Evolutionary conservation across 1,284 basidiomycete species (phyloP).

Genomic region (Phellinidium pouzarii): DNA sequence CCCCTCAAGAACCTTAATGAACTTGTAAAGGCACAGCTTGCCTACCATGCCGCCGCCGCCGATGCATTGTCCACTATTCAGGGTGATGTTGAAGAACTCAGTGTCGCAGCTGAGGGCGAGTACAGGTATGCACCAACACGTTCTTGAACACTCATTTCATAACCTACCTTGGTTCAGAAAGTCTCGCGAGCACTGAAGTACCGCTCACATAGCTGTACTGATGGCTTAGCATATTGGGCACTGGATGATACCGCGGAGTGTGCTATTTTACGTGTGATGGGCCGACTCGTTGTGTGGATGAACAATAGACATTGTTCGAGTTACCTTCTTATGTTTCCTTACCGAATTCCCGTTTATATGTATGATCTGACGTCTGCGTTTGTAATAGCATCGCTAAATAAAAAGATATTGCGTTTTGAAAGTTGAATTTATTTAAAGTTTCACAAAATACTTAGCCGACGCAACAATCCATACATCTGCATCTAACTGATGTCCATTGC

Average conservation of each 20-base stretch:
- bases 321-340: not conserved
- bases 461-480: slow-evolving; percentile 9
- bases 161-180: slow-evolving; percentile 41
- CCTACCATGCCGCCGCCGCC: slow-evolving; percentile 80
- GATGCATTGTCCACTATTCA: slow-evolving; percentile 80
- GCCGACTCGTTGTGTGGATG: not conserved
- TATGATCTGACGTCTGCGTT: not conserved
- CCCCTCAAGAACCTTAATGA: slow-evolving; percentile 91
- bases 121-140: slow-evolving; percentile 57
- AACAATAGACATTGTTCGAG: slow-evolving; percentile 4
- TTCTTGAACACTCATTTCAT: not conserved
- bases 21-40: slow-evolving; percentile 87
- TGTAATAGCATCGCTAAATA: not conserved
- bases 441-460: not conserved
- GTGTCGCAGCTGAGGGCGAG: slow-evolving; percentile 84
- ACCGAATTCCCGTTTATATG: not conserved
- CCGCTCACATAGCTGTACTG: slow-evolving; percentile 1
- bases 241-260: not conserved
- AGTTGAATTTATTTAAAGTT: not conserved
- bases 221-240: not conserved
- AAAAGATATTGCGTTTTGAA: not conserved
- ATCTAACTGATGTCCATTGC: slow-evolving; percentile 68
- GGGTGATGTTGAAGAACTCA: slow-evolving; percentile 86
- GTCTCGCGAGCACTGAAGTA: slow-evolving; percentile 71
- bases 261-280: not conserved